Conservation (phyloP, 805 yeast genomes). For the Nakazawaea wickerhamii region DNA sequence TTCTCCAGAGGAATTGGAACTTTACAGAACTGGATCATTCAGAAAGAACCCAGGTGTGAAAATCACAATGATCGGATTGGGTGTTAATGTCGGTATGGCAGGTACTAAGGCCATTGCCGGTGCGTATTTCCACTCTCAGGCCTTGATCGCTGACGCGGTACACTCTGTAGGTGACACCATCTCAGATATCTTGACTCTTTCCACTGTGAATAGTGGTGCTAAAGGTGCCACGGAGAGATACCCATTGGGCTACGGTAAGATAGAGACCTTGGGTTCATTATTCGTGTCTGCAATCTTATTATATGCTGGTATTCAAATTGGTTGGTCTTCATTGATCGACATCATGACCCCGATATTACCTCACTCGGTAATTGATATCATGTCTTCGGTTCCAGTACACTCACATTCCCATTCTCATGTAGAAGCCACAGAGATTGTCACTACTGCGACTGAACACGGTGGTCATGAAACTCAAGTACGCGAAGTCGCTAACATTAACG, state of each 20-base stretch:
- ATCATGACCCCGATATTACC: slow-evolving; percentile 67
- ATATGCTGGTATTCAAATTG: slow-evolving; percentile 86
- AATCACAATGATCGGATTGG: slow-evolving; percentile 87
- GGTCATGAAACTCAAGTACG: slow-evolving; percentile 22
- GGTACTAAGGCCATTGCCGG: slow-evolving; percentile 86
- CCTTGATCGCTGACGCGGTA: slow-evolving; percentile 88
- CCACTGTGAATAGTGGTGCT: slow-evolving; percentile 76
- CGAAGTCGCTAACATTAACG: slow-evolving; percentile 68
- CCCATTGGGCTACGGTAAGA: slow-evolving; percentile 89
- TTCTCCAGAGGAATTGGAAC: slow-evolving; percentile 40
- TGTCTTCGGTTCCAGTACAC: slow-evolving; percentile 45
- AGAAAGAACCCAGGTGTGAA: slow-evolving; percentile 78
- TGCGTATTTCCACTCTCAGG: slow-evolving; percentile 87
- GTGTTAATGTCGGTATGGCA: slow-evolving; percentile 83
- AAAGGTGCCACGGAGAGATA: slow-evolving; percentile 52
- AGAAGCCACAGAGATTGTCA: slow-evolving; percentile 14
- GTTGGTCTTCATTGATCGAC: slow-evolving; percentile 73
- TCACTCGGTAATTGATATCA: slow-evolving; percentile 45
- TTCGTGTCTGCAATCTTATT: slow-evolving; percentile 80
- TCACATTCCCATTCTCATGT: slow-evolving; percentile 49
- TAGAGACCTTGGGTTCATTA: slow-evolving; percentile 88
- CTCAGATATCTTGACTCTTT: slow-evolving; percentile 82
- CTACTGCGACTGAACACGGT: slow-evolving; percentile 20
- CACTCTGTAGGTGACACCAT: slow-evolving; percentile 90
- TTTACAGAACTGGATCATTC: slow-evolving; percentile 38